Conservation (phyloP, 2,329 filamentous ascomycete species). For the Colletotrichum endophyticum region DNA sequence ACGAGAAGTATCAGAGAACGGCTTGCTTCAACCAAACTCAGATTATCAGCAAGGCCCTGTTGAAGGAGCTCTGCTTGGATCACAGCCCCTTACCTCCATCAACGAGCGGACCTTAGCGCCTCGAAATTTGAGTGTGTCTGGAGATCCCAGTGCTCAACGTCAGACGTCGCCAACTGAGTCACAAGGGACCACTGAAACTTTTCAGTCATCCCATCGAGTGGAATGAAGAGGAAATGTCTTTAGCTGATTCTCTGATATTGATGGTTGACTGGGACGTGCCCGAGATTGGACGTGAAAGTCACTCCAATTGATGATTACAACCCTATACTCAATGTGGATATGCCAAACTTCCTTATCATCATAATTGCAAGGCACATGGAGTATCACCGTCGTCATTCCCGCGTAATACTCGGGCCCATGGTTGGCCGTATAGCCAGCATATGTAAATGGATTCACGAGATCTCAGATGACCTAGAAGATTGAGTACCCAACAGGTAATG, state of each 20-base stretch:
- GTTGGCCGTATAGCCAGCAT: accelerated
- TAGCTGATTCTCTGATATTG: not conserved
- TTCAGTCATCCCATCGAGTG: not conserved
- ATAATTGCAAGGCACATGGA: too few relatives aligned
- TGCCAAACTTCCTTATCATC: too few relatives aligned
- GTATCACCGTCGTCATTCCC: accelerated
- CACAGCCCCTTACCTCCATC: not conserved
- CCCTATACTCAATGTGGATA: too few relatives aligned
- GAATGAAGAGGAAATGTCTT: not conserved
- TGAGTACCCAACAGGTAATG: accelerated
- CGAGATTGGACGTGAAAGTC: accelerated
- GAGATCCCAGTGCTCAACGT: accelerated
- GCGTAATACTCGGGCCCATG: accelerated
- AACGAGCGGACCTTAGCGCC: not conserved
- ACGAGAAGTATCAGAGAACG: not conserved
- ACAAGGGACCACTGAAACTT: accelerated
- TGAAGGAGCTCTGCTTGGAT: not conserved
- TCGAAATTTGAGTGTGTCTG: not conserved
- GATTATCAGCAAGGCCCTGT: not conserved
- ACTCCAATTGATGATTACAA: too few relatives aligned
- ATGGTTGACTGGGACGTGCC: not conserved
- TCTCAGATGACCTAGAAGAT: not conserved
- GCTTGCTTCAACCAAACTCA: not conserved
- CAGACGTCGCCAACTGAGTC: not conserved
- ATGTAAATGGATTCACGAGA: accelerated